phyloP scores from a whole-genome alignment of 2,329 filamentous ascomycete genomes.

The Fusarium foetens region DNA sequence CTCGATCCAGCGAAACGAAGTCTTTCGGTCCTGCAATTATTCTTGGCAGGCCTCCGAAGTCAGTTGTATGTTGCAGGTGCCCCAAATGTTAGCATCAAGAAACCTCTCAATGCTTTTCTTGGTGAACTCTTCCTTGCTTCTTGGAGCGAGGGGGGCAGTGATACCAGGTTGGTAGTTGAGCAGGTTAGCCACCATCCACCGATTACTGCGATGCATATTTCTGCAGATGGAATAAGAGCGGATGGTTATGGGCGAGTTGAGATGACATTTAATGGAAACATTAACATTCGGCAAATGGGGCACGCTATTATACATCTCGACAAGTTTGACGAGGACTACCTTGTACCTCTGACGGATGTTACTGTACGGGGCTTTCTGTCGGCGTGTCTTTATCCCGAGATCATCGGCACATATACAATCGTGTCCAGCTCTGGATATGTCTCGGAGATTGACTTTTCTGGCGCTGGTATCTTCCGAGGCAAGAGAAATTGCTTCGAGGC shows the following conservation, averaged over 20 bases:
- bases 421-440: slow-evolving; percentile 57
- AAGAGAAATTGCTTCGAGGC: slow-evolving; percentile 58
- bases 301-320: slow-evolving; percentile 63
- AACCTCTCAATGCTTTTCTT: slow-evolving; percentile 64
- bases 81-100: slow-evolving; percentile 60
- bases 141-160: slow-evolving; percentile 47
- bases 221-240: slow-evolving; percentile 55
- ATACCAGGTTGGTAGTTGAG: slow-evolving; percentile 52
- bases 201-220: slow-evolving; percentile 63
- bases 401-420: slow-evolving; percentile 57
- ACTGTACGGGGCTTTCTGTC: slow-evolving; percentile 60
- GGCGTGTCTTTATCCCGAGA: slow-evolving; percentile 60
- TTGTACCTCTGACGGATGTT: slow-evolving; percentile 60
- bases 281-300: slow-evolving; percentile 62
- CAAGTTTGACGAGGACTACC: slow-evolving; percentile 58
- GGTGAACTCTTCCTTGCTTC: slow-evolving; percentile 61
- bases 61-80: slow-evolving; percentile 61
- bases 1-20: slow-evolving; percentile 54
- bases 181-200: slow-evolving; percentile 65
- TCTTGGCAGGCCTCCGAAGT: slow-evolving; percentile 57
- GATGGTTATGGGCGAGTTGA: slow-evolving; percentile 64
- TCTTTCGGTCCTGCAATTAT: slow-evolving; percentile 59
- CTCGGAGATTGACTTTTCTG: slow-evolving; percentile 59
- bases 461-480: slow-evolving; percentile 53
- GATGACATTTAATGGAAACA: slow-evolving; percentile 61